These are phyloP conservation scores for Epichloe brachyelytri DNA, from an alignment of 2,329 filamentous ascomycete species.

Conservation along the genomic window DNA sequence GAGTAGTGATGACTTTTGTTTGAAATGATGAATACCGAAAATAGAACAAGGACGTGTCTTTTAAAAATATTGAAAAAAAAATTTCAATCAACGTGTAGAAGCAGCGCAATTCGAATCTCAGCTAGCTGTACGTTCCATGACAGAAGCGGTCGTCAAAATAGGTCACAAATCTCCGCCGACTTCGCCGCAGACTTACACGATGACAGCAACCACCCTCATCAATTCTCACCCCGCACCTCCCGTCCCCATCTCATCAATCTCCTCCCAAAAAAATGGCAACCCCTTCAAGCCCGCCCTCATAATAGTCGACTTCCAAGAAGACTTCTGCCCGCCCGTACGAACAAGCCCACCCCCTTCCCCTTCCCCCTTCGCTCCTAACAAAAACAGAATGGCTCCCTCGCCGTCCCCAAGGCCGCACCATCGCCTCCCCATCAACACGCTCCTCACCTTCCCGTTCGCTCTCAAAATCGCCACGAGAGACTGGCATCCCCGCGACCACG, in stretches of 20 bases:
- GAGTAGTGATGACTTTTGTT: not conserved
- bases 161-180: too few relatives aligned
- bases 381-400: slow-evolving; percentile 64
- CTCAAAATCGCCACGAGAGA: slow-evolving; percentile 81
- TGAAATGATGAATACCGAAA: not conserved
- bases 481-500: slow-evolving; percentile 71
- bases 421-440: slow-evolving; percentile 60
- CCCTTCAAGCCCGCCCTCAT: slow-evolving; percentile 42
- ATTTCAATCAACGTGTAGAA: too few relatives aligned
- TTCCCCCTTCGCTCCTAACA: not conserved
- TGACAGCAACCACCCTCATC: not conserved
- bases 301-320: slow-evolving; percentile 82
- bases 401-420: slow-evolving; percentile 60
- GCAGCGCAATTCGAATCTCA: too few relatives aligned
- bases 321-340: slow-evolving; percentile 76
- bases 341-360: not conserved
- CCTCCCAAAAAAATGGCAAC: not conserved
- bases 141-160: too few relatives aligned
- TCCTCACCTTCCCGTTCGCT: slow-evolving; percentile 59
- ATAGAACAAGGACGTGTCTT: too few relatives aligned
- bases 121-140: too few relatives aligned
- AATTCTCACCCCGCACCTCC: not conserved
- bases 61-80: too few relatives aligned
- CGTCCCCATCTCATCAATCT: not conserved
- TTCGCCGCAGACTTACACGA: too few relatives aligned